These are phyloP conservation scores for Sanghuangporus sanghuang DNA, from an alignment of 1,284 basidiomycete genomes.

Conservation along the genomic window DNA sequence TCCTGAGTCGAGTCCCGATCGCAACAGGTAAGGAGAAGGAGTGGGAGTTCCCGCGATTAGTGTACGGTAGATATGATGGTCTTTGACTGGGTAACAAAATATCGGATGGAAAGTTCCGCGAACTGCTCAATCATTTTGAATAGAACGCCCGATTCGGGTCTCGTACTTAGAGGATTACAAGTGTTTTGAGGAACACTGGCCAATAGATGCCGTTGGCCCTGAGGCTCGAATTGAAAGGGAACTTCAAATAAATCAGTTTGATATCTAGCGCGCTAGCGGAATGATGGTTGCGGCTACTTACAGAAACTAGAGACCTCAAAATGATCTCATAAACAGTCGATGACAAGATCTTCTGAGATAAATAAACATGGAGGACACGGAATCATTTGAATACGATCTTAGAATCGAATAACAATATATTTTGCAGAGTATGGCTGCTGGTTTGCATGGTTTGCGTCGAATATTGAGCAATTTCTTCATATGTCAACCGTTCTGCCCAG, in stretches of 20 bases:
- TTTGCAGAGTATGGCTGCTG: no score
- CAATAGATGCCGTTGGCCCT: neutral
- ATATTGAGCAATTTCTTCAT: neutral
- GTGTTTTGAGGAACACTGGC: neutral
- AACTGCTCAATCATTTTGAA: neutral
- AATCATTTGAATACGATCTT: no score
- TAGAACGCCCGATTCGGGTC: neutral
- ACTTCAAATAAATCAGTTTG: neutral
- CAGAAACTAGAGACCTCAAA: neutral
- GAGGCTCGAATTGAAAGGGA: neutral
- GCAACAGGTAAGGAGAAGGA: neutral
- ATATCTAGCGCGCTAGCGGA: neutral
- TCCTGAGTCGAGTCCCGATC: neutral
- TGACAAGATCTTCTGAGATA: neutral
- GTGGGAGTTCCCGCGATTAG: neutral
- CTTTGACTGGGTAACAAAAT: neutral
- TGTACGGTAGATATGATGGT: neutral
- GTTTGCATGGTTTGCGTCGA: neutral
- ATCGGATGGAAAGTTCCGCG: neutral
- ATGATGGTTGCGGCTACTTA: neutral
- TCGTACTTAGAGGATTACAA: neutral
- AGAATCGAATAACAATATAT: no score
- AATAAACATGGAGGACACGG: neutral
- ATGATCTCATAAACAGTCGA: neutral
- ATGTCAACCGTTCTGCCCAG: neutral